Evolutionary conservation across 2,329 filamentous ascomycete species (phyloP).

Genomic region (Pseudocercospora cruenta): DNA sequence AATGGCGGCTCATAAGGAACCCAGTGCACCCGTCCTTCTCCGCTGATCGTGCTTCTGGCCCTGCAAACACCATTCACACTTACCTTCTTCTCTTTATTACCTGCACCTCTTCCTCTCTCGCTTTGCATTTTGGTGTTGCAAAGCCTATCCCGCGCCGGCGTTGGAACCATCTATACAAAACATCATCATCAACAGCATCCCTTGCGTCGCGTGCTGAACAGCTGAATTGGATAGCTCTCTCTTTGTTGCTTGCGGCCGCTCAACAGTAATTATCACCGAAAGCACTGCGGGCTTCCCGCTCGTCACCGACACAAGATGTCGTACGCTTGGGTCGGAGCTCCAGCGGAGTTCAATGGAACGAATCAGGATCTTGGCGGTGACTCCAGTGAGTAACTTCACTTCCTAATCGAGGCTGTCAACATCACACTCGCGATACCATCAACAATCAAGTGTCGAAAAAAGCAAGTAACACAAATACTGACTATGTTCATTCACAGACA

Average conservation of each 20-base stretch:
- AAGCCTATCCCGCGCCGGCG: not conserved
- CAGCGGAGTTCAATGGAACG: constrained; percentile 55
- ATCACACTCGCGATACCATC: not conserved
- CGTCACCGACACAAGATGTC: constrained; percentile 44
- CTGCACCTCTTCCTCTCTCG: not conserved
- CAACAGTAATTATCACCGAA: not conserved
- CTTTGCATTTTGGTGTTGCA: not conserved
- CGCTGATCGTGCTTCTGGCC: constrained; percentile 7
- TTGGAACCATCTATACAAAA: not conserved
- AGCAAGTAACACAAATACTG: constrained; percentile 5
- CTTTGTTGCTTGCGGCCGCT: not conserved
- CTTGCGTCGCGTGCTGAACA: not conserved
- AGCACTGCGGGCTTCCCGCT: not conserved
- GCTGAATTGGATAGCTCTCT: too few species aligned
- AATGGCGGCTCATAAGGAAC: constrained; percentile 7
- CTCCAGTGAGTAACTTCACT: constrained; percentile 65
- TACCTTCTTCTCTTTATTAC: not conserved
- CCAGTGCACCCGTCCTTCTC: constrained; percentile 4
- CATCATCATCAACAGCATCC: not conserved
- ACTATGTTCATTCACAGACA: constrained; percentile 54
- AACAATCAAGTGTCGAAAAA: constrained; percentile 22
- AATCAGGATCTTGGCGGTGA: constrained; percentile 71
- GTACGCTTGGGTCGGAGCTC: constrained; percentile 53
- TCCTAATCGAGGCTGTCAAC: not conserved
- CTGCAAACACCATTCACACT: not conserved